Conservation (phyloP, 2,329 filamentous ascomycete species). For the Alternaria conjuncta region DNA sequence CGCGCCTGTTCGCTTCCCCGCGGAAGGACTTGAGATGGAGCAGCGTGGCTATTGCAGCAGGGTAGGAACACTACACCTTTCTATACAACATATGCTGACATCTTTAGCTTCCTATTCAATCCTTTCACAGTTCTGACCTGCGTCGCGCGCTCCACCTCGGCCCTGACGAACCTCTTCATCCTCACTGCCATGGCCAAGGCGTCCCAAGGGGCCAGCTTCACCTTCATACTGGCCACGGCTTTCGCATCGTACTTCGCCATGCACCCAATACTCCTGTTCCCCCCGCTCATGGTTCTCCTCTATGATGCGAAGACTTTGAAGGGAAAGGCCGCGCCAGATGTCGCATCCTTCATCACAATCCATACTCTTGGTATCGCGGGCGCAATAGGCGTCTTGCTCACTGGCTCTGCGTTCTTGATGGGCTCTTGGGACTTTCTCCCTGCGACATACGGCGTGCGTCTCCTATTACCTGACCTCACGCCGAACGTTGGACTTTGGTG, state of each 20-base stretch:
- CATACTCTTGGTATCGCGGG: slow-evolving; percentile 61
- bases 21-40: slow-evolving; percentile 77
- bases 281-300: slow-evolving; percentile 79
- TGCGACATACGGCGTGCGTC: slow-evolving; percentile 91
- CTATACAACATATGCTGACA: slow-evolving; percentile 17
- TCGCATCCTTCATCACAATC: slow-evolving; percentile 60
- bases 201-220: slow-evolving; percentile 71
- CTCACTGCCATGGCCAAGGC: slow-evolving; percentile 84
- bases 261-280: slow-evolving; percentile 86
- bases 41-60: slow-evolving; percentile 76
- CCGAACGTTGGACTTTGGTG: slow-evolving; percentile 98
- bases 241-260: slow-evolving; percentile 91
- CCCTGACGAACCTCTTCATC: slow-evolving; percentile 88
- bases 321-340: slow-evolving; percentile 34
- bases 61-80: slow-evolving; percentile 57
- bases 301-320: slow-evolving; percentile 56
- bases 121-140: slow-evolving; percentile 93
- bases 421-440: slow-evolving; percentile 85
- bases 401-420: slow-evolving; percentile 75
- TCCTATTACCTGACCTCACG: slow-evolving; percentile 88
- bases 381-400: slow-evolving; percentile 63
- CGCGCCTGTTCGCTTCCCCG: slow-evolving; percentile 78
- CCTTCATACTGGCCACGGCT: slow-evolving; percentile 82
- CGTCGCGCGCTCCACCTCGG: slow-evolving; percentile 84
- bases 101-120: slow-evolving; percentile 84